Evolutionary conservation across 2,329 filamentous ascomycete species (phyloP).

Genomic region (Colletotrichum tropicicola): DNA sequence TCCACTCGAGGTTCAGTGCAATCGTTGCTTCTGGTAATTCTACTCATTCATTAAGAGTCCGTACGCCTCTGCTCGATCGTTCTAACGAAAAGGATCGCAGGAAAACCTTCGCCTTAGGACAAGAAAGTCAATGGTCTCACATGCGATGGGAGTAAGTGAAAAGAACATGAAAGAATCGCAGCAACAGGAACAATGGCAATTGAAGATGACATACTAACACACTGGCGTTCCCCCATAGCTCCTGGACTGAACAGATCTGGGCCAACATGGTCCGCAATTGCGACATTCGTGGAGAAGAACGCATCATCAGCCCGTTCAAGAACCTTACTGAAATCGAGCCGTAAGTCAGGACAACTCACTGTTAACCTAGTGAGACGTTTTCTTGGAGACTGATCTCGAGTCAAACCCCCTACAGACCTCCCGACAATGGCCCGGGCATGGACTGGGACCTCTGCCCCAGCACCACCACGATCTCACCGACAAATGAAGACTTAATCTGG

Average conservation of each 20-base stretch:
- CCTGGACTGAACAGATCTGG: slow-evolving; percentile 3
- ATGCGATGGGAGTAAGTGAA: background rate
- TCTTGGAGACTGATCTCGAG: background rate
- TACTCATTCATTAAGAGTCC: background rate
- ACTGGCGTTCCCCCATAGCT: background rate
- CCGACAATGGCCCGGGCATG: background rate
- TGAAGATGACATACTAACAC: background rate
- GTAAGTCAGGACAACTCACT: background rate
- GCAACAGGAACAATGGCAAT: background rate
- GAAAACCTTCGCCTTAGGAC: background rate
- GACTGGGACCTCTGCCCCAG: slow-evolving; percentile 3
- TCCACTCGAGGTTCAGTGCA: background rate
- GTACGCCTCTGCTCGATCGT: background rate
- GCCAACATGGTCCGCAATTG: background rate
- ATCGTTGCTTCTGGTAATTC: background rate
- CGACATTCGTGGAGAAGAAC: background rate
- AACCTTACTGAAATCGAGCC: background rate
- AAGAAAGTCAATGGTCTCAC: background rate
- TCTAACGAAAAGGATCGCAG: background rate
- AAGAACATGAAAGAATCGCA: background rate
- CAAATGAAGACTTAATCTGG: background rate
- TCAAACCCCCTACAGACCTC: background rate
- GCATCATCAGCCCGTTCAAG: background rate
- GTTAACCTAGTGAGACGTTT: background rate
- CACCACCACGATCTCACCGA: background rate